These are phyloP conservation scores for Solanum medicagineum DNA, from an alignment of 257 asterid species.

Conservation along the genomic window DNA sequence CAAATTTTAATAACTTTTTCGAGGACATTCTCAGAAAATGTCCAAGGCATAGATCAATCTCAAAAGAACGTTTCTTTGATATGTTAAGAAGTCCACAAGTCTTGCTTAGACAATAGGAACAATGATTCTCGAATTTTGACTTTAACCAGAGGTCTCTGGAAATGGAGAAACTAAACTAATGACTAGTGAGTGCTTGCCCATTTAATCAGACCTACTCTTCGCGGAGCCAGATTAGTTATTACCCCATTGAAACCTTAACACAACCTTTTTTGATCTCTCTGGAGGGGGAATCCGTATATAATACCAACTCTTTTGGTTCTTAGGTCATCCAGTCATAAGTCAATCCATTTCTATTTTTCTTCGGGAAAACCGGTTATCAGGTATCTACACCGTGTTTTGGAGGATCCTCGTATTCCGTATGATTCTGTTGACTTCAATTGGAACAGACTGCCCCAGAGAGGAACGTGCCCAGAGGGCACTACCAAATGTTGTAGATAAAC, in stretches of 20 bases:
- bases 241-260: background rate
- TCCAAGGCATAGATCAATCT: background rate
- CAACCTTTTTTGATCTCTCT: background rate
- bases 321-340: background rate
- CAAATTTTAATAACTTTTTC: background rate
- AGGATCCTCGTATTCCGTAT: too few relatives aligned
- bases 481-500: too few relatives aligned
- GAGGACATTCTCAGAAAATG: background rate
- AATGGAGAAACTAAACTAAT: background rate
- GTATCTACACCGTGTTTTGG: background rate
- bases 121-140: background rate
- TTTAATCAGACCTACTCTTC: background rate
- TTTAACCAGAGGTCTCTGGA: background rate
- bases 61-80: background rate
- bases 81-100: background rate
- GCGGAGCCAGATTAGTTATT: background rate
- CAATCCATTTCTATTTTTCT: background rate
- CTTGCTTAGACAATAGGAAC: background rate
- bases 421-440: too few relatives aligned
- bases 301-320: background rate
- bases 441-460: too few relatives aligned
- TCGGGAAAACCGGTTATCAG: background rate
- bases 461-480: too few relatives aligned
- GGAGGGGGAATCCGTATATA: background rate
- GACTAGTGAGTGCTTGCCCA: background rate